Evolutionary conservation across 2,329 filamentous ascomycete genomes (phyloP).

Genomic region (Hypoxylon sp.): DNA sequence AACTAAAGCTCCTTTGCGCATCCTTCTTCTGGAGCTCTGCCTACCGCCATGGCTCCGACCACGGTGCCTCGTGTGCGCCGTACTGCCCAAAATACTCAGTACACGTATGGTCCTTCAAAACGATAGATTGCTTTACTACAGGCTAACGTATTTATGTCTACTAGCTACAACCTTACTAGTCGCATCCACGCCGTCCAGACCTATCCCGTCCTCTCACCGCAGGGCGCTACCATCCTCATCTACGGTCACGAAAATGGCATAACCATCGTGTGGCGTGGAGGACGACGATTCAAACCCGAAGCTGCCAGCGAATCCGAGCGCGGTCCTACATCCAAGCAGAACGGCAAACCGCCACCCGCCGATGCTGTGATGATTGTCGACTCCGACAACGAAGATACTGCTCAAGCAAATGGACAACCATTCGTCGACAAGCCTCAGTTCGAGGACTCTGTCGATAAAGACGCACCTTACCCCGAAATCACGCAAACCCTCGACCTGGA

Average conservation of each 20-base stretch:
- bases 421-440: conserved; percentile 66
- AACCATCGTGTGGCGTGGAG: conserved; percentile 69
- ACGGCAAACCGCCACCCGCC: conserved; percentile 54
- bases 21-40: conserved; percentile 13
- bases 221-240: conserved; percentile 69
- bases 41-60: conserved; percentile 39
- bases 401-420: conserved; percentile 38
- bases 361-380: conserved; percentile 70
- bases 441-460: conserved; percentile 58
- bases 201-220: conserved; percentile 68
- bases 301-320: conserved; percentile 45
- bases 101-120: conserved; percentile 43
- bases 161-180: conserved; percentile 65
- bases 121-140: not conserved
- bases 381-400: conserved; percentile 64
- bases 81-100: conserved; percentile 49
- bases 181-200: conserved; percentile 67
- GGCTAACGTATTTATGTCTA: conserved; percentile 15
- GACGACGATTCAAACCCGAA: conserved; percentile 62
- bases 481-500: conserved; percentile 68
- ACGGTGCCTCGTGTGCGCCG: conserved; percentile 46
- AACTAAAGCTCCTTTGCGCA: not conserved
- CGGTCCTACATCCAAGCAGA: conserved; percentile 55
- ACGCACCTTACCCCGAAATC: conserved; percentile 61
- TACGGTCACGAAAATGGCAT: conserved; percentile 71